Conservation (phyloP, 345 rosid genomes). For the Mallotus nudiflorus region DNA sequence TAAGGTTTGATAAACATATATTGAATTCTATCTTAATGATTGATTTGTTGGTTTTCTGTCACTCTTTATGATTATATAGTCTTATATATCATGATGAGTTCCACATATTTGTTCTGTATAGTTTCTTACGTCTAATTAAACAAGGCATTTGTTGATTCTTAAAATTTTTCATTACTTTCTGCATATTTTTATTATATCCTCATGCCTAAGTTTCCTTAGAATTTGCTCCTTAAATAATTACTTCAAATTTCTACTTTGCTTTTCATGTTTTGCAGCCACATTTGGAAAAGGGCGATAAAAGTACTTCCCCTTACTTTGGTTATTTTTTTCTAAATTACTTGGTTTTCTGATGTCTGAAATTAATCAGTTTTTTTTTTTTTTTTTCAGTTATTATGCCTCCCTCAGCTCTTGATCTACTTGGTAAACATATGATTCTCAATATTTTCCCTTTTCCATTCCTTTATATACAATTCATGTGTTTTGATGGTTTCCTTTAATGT, state of each 20-base stretch:
- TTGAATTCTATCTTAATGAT: background rate
- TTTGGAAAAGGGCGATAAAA: slow-evolving; percentile 69
- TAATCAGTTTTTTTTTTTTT: no score
- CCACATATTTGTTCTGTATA: no score
- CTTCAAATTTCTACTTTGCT: background rate
- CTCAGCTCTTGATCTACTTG: slow-evolving; percentile 72
- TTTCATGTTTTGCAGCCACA: slow-evolving; percentile 46
- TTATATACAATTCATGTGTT: background rate
- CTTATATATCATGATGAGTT: no score
- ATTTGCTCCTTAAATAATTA: background rate
- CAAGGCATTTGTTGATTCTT: no score
- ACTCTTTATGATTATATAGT: background rate
- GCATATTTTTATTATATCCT: background rate
- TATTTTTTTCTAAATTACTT: background rate
- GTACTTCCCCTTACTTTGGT: slow-evolving; percentile 23
- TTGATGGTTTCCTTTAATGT: background rate
- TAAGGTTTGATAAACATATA: slow-evolving; percentile 38
- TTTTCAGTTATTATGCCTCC: slow-evolving; percentile 69
- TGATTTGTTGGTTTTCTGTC: background rate
- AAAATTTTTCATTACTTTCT: no score
- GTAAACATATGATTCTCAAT: slow-evolving; percentile 28
- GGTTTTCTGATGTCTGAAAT: background rate
- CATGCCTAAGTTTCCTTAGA: background rate
- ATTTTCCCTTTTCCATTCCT: background rate
- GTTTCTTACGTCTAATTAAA: no score